Evolutionary conservation across 225 moss, liverwort and hornwort species (phyloP).

Genomic region (Lunularia cruciata): DNA sequence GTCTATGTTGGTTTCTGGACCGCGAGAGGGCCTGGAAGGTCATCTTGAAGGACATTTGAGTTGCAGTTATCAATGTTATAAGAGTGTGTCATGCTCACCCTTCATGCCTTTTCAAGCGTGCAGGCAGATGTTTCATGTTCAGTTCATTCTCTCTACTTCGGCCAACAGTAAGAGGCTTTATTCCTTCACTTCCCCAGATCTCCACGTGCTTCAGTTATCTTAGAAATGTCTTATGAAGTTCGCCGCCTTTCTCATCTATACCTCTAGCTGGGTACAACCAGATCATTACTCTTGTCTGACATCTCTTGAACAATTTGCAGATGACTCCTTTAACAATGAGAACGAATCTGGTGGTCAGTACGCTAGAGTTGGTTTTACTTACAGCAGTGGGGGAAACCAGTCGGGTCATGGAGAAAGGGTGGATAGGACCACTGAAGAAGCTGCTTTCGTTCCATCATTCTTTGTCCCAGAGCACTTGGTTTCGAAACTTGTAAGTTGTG

Average conservation of each 20-base stretch:
- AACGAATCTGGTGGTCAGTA: constrained; percentile 37
- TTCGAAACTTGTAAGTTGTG: constrained; percentile 43
- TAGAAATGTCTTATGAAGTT: constrained; percentile 29
- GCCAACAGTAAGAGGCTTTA: constrained; percentile 62
- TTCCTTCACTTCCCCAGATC: constrained; percentile 34
- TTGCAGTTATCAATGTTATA: constrained; percentile 37
- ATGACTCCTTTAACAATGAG: constrained; percentile 28
- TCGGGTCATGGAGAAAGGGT: constrained; percentile 29
- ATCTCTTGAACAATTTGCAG: constrained; percentile 28
- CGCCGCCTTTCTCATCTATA: constrained; percentile 27
- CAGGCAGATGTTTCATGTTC: constrained; percentile 59
- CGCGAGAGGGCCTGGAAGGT: constrained; percentile 39
- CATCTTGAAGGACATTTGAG: constrained; percentile 40
- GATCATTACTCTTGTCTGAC: constrained; percentile 4
- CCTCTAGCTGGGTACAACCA: constrained; percentile 25
- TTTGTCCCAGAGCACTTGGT: constrained; percentile 51
- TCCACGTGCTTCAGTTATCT: constrained; percentile 28
- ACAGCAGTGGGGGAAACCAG: constrained; percentile 33
- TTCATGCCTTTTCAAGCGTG: constrained; percentile 57
- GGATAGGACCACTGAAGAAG: constrained; percentile 36
- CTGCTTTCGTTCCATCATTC: constrained; percentile 47
- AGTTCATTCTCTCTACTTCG: constrained; percentile 55
- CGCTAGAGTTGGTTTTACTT: constrained; percentile 50
- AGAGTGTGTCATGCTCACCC: constrained; percentile 48
- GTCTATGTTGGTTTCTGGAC: constrained; percentile 39